A percentile compares a stretch with the other conserved stretches of the same genome.
Conservation (phyloP, 306 rosid species). For the Vigna reflexopilosa region DNA sequence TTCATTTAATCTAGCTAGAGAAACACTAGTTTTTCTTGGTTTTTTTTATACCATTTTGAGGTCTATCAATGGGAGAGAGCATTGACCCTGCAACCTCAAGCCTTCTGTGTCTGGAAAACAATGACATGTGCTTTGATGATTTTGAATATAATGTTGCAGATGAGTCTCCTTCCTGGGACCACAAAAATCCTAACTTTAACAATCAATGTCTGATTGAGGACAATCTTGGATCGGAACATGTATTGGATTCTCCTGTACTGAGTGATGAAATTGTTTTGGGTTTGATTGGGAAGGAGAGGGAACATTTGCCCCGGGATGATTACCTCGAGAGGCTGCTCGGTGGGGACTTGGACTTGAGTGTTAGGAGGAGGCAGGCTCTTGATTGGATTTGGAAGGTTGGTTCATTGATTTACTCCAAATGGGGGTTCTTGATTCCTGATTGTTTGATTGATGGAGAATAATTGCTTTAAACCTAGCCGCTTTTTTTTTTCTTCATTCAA, state of each 20-base stretch:
- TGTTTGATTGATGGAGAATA: conserved; percentile 39
- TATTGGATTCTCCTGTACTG: conserved; percentile 47
- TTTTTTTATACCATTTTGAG: conserved; percentile 36
- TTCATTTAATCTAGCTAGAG: conserved; percentile 31
- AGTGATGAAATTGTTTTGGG: conserved; percentile 55
- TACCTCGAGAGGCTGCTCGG: conserved; percentile 65
- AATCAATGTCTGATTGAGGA: conserved; percentile 42
- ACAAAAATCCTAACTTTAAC: conserved; percentile 33
- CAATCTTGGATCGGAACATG: conserved; percentile 47
- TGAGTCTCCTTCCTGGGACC: conserved; percentile 50
- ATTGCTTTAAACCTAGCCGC: background rate
- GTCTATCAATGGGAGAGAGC: conserved; percentile 60
- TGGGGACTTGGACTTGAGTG: conserved; percentile 68
- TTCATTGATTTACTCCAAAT: conserved; percentile 3
- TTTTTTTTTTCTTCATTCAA: conserved; percentile 17
- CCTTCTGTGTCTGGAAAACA: conserved; percentile 61
- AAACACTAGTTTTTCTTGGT: conserved; percentile 2
- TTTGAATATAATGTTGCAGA: conserved; percentile 41
- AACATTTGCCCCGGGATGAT: conserved; percentile 67
- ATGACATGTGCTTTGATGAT: conserved; percentile 54
- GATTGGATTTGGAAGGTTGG: conserved; percentile 90
- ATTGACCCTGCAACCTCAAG: conserved; percentile 51
- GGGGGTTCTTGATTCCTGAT: conserved; percentile 35
- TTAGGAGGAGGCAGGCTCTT: conserved; percentile 71
- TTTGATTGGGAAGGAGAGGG: conserved; percentile 66